Conservation (phyloP, 352 stramenopile species). For the Phytopythium delawarense region DNA sequence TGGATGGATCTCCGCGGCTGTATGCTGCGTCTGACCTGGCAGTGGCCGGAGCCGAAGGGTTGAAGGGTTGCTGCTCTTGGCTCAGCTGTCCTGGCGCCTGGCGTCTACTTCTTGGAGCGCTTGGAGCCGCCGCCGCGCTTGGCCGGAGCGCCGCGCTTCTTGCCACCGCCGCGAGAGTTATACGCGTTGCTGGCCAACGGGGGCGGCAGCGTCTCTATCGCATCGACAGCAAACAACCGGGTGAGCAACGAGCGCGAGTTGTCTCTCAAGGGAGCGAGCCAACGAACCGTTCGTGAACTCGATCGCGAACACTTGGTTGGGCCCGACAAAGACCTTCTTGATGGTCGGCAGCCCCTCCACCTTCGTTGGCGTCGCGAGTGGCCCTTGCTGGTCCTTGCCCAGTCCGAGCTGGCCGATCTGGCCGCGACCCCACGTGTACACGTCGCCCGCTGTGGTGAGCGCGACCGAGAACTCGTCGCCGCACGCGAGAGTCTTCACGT, state of each 20-base stretch:
- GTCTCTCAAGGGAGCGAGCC: neutral
- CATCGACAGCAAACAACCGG: neutral
- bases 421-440: conserved; percentile 73
- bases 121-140: conserved; percentile 16
- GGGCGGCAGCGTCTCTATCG: conserved; percentile 46
- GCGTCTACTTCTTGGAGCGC: conserved; percentile 29
- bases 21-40: neutral
- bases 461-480: conserved; percentile 68
- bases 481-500: conserved; percentile 41
- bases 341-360: conserved; percentile 47
- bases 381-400: conserved; percentile 27
- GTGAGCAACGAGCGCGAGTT: conserved; percentile 1
- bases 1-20: neutral
- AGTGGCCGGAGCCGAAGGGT: neutral
- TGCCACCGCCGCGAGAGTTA: conserved; percentile 5
- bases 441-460: conserved; percentile 40
- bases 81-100: neutral
- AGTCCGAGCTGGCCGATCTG: conserved; percentile 69
- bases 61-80: neutral
- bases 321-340: conserved; percentile 54
- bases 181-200: conserved; percentile 18
- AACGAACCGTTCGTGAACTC: conserved; percentile 69
- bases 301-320: conserved; percentile 76
- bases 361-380: conserved; percentile 46
- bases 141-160: conserved; percentile 19